Conservation (phyloP, 768 basidiomycete species). For the Suillus subluteus region DNA sequence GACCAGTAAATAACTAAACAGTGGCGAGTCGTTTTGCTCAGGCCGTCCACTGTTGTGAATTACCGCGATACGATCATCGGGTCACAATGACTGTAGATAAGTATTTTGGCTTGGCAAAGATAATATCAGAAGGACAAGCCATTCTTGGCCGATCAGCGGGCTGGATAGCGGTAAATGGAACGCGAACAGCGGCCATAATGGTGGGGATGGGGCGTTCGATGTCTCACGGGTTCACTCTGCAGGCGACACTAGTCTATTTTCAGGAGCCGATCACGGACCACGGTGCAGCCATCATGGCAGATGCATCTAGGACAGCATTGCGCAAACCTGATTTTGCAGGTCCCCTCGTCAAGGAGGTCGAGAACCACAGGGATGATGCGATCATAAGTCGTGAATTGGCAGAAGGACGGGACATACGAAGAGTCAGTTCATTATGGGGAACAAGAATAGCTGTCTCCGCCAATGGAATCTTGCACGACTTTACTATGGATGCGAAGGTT, state of each 20-base stretch:
- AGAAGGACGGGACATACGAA: conserved; percentile 86
- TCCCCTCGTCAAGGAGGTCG: conserved; percentile 64
- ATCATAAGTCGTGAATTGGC: conserved; percentile 73
- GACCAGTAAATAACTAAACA: background rate
- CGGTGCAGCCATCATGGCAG: conserved; percentile 85
- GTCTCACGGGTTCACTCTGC: conserved; percentile 62
- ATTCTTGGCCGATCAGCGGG: background rate
- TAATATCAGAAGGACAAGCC: background rate
- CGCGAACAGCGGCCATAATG: background rate
- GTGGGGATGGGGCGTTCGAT: conserved; percentile 68
- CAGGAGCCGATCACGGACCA: conserved; percentile 68
- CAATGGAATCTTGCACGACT: background rate
- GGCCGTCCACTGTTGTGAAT: background rate
- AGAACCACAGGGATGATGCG: conserved; percentile 45
- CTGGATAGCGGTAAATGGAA: background rate
- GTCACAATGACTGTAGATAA: background rate
- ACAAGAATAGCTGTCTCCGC: background rate
- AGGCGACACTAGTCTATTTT: conserved; percentile 72
- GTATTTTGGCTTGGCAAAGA: background rate
- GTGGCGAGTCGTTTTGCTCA: background rate
- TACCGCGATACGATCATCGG: background rate
- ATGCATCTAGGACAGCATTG: conserved; percentile 87
- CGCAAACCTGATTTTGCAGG: conserved; percentile 86
- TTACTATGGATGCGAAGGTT: too few relatives aligned
- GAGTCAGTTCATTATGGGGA: conserved; percentile 78